Base-by-base conservation (phyloP, 2,329 filamentous ascomycete species). In the Paracamarosporium sp. region DNA sequence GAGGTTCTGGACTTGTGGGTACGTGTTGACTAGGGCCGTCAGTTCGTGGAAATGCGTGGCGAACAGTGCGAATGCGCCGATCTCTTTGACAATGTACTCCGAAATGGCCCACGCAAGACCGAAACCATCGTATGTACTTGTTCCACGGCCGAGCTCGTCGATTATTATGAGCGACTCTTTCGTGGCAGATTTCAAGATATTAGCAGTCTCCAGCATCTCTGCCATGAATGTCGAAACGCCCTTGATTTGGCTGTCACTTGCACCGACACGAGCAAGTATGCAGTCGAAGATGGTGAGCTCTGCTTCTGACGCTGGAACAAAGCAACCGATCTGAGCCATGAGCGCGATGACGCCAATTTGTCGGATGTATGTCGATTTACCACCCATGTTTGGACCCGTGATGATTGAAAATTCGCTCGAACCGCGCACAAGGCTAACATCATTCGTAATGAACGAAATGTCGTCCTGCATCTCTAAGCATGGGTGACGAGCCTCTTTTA, bases 401-500 rank as follows among this genome's bases (percentile, higher is more conserved):
- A 98, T 97, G 80, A 97, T 94, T 36, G 97, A 84, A 78, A 99
- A 98, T 3, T 94, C 93, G 0, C 92, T 96, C 46, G 86, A 83
- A 56, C 89, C 88, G 8, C 93, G 88, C 5, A 86, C 83, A 35
- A 99, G 86, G 52, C 88, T 88, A 22, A 98, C 92, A 67, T 99
- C 94, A 75, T 99, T 99, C 55, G 94, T 97, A 78, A 99, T 99
- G 80, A 99, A 99, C 61, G 94, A 93, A 40, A 99, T 89, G 70
- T 99, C 95, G 69, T 99, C 96, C 78, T 99, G 95, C 86, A 97
- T 93, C 76, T 99, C 95, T 87, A 99, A 91, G 74, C 95, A 99
- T 0, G 96, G 96, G 73, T 99, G 95, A 11, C 96, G 90, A 2
- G 95, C 92, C 79, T 97, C 96, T 63, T 89, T 91, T n/a, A 99